These are phyloP conservation scores for Raffaelea arxii DNA, from an alignment of 2,329 filamentous ascomycete species.

Conservation along the genomic window DNA sequence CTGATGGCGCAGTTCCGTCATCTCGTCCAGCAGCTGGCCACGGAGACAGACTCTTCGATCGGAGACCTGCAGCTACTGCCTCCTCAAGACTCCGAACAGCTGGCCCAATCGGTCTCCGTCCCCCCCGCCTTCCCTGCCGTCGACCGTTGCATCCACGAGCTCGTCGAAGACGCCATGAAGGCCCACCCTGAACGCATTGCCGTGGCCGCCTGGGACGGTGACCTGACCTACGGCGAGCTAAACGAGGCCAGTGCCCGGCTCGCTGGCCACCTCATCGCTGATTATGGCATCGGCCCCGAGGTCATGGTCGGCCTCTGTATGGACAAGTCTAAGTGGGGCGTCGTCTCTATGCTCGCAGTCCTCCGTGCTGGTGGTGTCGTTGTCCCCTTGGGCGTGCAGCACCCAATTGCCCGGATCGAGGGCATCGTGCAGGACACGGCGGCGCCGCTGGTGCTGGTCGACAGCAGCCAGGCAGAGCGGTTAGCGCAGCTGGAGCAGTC, in stretches of 20 bases:
- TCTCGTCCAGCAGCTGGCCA: background rate
- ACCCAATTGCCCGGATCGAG: constrained; percentile 19
- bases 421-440: constrained; percentile 1
- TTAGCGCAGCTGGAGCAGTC: background rate
- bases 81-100: background rate
- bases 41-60: background rate
- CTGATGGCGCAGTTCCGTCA: background rate
- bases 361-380: constrained; percentile 43
- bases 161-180: constrained; percentile 5
- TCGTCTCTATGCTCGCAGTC: constrained; percentile 59
- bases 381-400: constrained; percentile 37
- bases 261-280: constrained; percentile 26
- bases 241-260: constrained; percentile 6
- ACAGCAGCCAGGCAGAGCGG: background rate
- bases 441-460: background rate
- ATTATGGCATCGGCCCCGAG: constrained; percentile 39
- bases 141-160: background rate
- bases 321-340: constrained; percentile 59
- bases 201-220: constrained; percentile 20
- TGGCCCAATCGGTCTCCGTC: background rate
- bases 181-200: constrained; percentile 17
- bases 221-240: constrained; percentile 20
- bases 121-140: background rate
- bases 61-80: background rate
- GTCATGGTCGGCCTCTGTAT: constrained; percentile 56